Conservation (phyloP, 176 grass and related monocot genomes). For the Poa annua region DNA sequence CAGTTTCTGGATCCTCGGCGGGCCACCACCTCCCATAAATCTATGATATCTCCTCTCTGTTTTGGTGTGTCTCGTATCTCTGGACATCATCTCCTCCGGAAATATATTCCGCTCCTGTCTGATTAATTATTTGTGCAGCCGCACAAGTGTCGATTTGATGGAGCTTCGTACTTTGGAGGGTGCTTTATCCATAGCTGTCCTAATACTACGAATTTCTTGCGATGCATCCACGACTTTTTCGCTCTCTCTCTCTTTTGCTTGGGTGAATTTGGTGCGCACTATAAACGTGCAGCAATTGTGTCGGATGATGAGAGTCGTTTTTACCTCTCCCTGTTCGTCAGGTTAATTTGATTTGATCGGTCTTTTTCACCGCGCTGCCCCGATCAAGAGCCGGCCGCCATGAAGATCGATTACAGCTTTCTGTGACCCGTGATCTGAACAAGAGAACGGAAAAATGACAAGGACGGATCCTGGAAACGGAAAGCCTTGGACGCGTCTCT, state of each 20-base stretch:
- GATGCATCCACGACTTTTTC: not conserved
- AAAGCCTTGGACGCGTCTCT: not conserved
- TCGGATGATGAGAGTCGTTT: not conserved
- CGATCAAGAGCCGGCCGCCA: not conserved
- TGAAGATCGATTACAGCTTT: not conserved
- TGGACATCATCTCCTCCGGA: conserved; percentile 31
- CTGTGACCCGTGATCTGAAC: not conserved
- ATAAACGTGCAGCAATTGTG: not conserved
- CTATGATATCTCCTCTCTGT: conserved; percentile 35
- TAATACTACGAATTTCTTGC: not conserved
- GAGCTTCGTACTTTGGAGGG: not conserved
- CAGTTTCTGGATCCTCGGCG: conserved; percentile 34
- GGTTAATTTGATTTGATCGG: not conserved
- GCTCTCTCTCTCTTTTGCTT: not conserved
- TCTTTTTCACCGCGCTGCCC: not conserved
- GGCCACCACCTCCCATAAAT: not conserved
- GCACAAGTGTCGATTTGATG: conserved; percentile 4
- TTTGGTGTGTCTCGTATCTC: conserved; percentile 45
- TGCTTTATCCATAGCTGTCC: not conserved
- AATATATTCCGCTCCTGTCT: not conserved
- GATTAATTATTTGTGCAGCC: conserved; percentile 23
- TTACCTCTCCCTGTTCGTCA: not conserved
- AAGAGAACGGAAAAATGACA: too few relatives aligned
- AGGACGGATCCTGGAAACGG: too few relatives aligned
- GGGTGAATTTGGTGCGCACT: not conserved